Evolutionary conservation across 192 early-diverging fungal species (phyloP), one percentile per base, ranked within the genome.

Genomic region (Coemansia sp.): DNA sequence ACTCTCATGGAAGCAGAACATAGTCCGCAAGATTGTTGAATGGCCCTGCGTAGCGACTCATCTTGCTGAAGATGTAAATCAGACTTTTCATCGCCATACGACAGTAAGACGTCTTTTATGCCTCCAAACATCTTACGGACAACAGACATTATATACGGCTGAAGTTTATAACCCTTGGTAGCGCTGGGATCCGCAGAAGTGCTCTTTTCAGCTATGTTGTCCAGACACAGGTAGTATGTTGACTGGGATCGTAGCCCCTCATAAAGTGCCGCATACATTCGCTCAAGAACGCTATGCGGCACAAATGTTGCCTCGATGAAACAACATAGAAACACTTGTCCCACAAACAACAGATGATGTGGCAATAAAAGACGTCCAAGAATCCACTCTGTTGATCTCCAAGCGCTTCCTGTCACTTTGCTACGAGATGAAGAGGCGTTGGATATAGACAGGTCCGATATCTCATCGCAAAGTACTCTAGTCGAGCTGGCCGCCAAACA

Each of bases 271-370:
- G 62, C 62, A 12, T 48, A 49, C 43, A 79, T 51, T 16, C 56
- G 22, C 32, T 17, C 49, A 40, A 71, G 4, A 17, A 79, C 72
- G 43, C 45, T 53, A 1, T 16, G 46, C 12, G 71, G 64, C 8
- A 71, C 45, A 57, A 65, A 62, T 14, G 19, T 7, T 22, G 41
- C 61, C 0, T 39, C 42, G 19, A 74, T 48, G 17, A 64, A 65
- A 49, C 65, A 45, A 62, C 38, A 44, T 41, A 63, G 20, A 60
- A 59, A 74, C 32, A 67, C 61, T 13, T 68, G 77, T 13, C 63
- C 62, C 41, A 79, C 51, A 62, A 67, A 49, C 16, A 79, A 53
- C 1, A 79, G 63, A 25, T 79, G 77, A 22, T 79, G 72, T 11
- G 77, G 77, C 61, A 74, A 45, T 13, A 79, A 62, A 37, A 69